Evolutionary conservation across 176 grass and related monocot genomes (phyloP).

Genomic region (Hordeum marinum): DNA sequence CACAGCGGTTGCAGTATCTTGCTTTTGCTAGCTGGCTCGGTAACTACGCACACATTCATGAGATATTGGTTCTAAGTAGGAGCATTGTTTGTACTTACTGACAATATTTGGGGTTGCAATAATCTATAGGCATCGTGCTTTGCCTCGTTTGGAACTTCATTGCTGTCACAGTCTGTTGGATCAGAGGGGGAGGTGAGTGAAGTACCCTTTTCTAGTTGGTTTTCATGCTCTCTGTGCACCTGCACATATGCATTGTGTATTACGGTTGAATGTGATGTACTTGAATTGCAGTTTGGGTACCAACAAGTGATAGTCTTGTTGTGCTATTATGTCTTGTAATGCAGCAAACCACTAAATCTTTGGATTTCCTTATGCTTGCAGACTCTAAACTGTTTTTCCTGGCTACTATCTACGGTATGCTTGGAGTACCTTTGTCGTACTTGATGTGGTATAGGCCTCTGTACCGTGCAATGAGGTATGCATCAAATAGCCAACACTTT

Average conservation of each 20-base stretch:
- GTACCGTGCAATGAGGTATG: conserved; percentile 90
- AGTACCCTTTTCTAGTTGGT: conserved; percentile 9
- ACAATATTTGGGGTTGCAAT: conserved; percentile 3
- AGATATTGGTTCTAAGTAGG: background rate
- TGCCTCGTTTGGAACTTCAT: conserved; percentile 87
- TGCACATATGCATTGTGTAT: background rate
- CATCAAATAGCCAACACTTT: background rate
- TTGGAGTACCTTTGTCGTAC: conserved; percentile 83
- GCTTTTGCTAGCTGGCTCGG: conserved; percentile 90
- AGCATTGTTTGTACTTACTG: background rate
- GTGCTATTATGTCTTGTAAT: background rate
- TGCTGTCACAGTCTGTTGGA: conserved; percentile 86
- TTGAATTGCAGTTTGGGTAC: background rate
- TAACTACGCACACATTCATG: conserved; percentile 3
- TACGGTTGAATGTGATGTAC: background rate
- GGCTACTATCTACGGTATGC: conserved; percentile 82
- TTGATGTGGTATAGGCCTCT: conserved; percentile 94
- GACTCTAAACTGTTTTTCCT: conserved; percentile 92
- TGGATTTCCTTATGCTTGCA: conserved; percentile 23
- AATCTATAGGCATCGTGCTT: conserved; percentile 73
- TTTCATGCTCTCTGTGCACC: background rate
- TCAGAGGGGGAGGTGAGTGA: conserved; percentile 86
- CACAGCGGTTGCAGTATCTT: conserved; percentile 80
- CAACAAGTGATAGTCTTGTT: background rate
- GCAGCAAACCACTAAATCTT: conserved; percentile 3